These are phyloP conservation scores for Saccharomycopsis babjevae DNA, from an alignment of 805 yeast genomes.

Conservation along the genomic window DNA sequence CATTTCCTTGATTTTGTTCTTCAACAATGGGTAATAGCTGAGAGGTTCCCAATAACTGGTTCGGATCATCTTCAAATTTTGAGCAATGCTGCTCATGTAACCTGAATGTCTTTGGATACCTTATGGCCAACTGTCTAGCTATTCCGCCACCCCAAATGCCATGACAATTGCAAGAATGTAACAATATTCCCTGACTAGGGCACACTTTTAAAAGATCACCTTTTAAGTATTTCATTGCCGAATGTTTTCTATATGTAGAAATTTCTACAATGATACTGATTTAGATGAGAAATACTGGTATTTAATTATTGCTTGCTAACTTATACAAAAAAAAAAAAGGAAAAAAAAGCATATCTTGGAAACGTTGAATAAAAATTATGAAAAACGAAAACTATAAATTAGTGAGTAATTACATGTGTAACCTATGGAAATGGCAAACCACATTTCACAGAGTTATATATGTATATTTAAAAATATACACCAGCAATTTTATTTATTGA, in stretches of 20 bases:
- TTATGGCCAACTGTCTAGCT: conserved; percentile 44
- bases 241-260: not conserved
- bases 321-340: not conserved
- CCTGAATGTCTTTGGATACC: conserved; percentile 41
- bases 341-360: not conserved
- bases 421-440: too few species aligned
- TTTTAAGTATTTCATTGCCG: conserved; percentile 31
- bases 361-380: too few species aligned
- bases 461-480: not conserved
- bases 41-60: conserved; percentile 44
- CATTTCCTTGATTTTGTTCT: conserved; percentile 27
- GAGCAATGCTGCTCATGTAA: conserved; percentile 6
- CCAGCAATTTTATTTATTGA: not conserved
- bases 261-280: not conserved
- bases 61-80: conserved; percentile 24
- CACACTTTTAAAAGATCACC: conserved; percentile 46
- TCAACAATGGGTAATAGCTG: conserved; percentile 31
- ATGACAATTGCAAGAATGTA: conserved; percentile 71
- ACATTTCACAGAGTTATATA: too few species aligned
- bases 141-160: conserved; percentile 87
- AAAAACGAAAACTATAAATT: too few species aligned
- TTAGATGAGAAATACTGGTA: not conserved
- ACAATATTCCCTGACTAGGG: conserved; percentile 37
- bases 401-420: too few species aligned
- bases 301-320: not conserved